Evolutionary conservation across 345 rosid genomes (phyloP), one percentile per base, ranked within the genome.

Genomic region (Noccaea caerulescens): DNA sequence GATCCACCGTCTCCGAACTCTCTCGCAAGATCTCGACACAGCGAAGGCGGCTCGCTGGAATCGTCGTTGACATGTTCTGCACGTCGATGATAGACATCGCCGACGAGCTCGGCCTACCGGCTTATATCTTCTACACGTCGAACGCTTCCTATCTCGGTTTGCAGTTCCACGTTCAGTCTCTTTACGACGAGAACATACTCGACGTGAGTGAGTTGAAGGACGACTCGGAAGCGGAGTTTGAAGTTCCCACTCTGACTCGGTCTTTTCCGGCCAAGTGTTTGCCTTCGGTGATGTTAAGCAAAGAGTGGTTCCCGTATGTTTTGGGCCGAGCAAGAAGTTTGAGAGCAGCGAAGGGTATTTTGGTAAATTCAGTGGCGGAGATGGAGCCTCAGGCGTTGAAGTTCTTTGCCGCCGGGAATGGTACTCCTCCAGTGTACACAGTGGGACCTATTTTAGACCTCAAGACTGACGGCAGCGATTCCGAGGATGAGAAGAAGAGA

Each of bases 1-100:
- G 37, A 62, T 66, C 67, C 1, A 82, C 63, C 18, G 59, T 82
- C 9, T 33, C 80, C 8, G 25, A 72, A 6, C 71, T 75, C 8
- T 4, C 27, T 7, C 30, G 12, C 0, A 14, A 52, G 4, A 6
- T 1, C 2, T 33, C 66, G 8, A 32, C 38, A 20, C 45, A 25
- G 16, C 69, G 4, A 66, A 33, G 12, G 6, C 16, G 11, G 30
- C 72, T 88, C 0, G 88, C 78, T 3, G 87, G 87, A n/a, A 54
- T 88, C 44, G 81, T 86, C 20, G 44, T 83, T 3, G 93, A 82
- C 71, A 73, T 88, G 87, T 82, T 84, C 30, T 86, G 85, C 58
- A 79, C 79, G 0, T 3, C 77, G 7, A 78, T 84, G 82, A 77
- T 80, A 2, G 89, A 84, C 3, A 58, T 86, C 0, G 91, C 88